phyloP scores from a whole-genome alignment of 768 basidiomycete species.

The Suillus clintonianus region DNA sequence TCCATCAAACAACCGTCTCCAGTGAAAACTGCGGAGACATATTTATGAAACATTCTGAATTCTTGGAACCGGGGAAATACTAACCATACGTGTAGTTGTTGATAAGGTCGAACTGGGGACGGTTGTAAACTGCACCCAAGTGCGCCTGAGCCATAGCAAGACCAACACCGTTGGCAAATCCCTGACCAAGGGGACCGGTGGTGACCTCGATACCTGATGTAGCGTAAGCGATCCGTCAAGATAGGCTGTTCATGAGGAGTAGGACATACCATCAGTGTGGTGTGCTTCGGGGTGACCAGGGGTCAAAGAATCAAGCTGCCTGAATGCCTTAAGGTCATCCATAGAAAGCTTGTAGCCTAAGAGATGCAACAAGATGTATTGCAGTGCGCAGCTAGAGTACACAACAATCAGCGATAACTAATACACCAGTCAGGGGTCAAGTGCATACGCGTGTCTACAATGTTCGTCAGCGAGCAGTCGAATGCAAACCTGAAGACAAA shows the following conservation, averaged over 20 bases:
- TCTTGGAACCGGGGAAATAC: constrained; percentile 9
- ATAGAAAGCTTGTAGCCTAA: constrained; percentile 89
- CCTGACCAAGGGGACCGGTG: constrained; percentile 95
- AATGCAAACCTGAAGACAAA: constrained; percentile 9
- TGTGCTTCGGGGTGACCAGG: constrained; percentile 89
- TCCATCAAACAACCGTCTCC: constrained; percentile 98
- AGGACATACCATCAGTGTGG: constrained; percentile 57
- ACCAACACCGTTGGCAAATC: constrained; percentile 91
- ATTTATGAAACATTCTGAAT: constrained; percentile 6
- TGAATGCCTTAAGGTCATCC: constrained; percentile 92
- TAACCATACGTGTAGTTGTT: constrained; percentile 89
- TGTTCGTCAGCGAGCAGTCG: constrained; percentile 13
- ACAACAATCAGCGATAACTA: constrained; percentile 7
- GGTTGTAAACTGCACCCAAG: constrained; percentile 88
- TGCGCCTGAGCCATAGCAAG: constrained; percentile 93
- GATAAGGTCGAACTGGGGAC: constrained; percentile 76
- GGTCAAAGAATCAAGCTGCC: constrained; percentile 86
- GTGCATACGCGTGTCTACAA: constrained; percentile 71
- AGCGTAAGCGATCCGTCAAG: constrained; percentile 4
- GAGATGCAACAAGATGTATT: constrained; percentile 90
- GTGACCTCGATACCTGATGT: constrained; percentile 79
- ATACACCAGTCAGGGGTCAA: constrained; percentile 5
- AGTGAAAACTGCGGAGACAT: constrained; percentile 62
- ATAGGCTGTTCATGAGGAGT: background rate
- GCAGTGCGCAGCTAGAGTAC: constrained; percentile 77